Percentiles rank a stretch among this genome's conserved stretches.
Conservation (phyloP, 2,329 filamentous ascomycete genomes). For the Metarhizium sp. region DNA sequence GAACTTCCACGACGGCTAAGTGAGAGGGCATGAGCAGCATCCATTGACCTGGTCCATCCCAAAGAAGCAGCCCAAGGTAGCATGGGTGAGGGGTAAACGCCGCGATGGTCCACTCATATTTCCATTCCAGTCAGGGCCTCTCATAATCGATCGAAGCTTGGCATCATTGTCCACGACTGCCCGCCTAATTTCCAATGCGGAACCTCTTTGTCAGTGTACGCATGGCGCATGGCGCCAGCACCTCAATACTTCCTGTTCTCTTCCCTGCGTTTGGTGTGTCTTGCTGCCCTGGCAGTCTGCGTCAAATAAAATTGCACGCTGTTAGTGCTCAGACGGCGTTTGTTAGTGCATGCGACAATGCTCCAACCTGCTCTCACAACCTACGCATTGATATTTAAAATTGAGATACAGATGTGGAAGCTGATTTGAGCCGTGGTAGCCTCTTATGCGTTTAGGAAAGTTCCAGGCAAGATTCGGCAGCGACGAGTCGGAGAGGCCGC, state of each 20-base stretch:
- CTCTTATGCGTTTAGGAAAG: too few species aligned
- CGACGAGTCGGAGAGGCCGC: too few species aligned
- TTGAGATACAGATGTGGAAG: too few species aligned
- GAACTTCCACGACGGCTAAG: background rate
- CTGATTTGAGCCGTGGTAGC: too few species aligned
- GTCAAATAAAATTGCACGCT: background rate
- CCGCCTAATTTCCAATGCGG: constrained; percentile 5
- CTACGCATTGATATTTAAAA: too few species aligned
- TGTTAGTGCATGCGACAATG: too few species aligned
- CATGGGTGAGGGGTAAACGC: background rate
- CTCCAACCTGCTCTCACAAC: too few species aligned
- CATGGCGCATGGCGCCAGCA: too few species aligned
- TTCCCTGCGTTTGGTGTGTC: constrained; percentile 1
- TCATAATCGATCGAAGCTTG: constrained; percentile 1
- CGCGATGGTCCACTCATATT: background rate
- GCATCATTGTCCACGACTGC: constrained; percentile 8
- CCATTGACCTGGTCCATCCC: background rate
- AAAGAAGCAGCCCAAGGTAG: background rate
- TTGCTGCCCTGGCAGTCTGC: background rate
- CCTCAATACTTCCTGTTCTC: background rate
- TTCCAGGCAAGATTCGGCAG: too few species aligned
- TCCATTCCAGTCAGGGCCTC: too few species aligned
- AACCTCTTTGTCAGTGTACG: background rate
- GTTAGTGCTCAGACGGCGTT: too few species aligned
- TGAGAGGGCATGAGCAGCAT: background rate